Evolutionary conservation across 2,329 filamentous ascomycete genomes (phyloP).

Genomic region (Sarocladium strictum): DNA sequence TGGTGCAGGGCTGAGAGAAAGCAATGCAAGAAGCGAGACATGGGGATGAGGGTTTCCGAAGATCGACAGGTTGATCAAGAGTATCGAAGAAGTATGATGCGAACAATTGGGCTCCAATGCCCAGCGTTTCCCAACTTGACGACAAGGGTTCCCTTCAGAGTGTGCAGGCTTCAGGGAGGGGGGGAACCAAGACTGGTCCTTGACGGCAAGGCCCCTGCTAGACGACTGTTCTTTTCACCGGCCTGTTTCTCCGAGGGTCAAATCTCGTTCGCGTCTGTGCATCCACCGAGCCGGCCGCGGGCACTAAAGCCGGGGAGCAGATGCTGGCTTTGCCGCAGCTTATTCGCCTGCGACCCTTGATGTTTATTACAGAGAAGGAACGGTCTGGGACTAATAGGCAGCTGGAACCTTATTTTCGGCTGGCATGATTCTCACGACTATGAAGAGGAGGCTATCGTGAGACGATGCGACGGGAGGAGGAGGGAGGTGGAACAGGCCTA

Average conservation of each 20-base stretch:
- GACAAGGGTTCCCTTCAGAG: background rate
- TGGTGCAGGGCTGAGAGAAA: background rate
- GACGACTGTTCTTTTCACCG: background rate
- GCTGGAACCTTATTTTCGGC: background rate
- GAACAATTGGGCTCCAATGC: slow-evolving; percentile 2
- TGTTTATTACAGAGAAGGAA: background rate
- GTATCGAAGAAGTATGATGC: background rate
- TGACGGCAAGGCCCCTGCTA: slow-evolving; percentile 7
- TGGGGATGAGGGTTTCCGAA: background rate
- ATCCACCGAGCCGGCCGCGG: slow-evolving; percentile 7
- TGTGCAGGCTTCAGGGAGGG: background rate
- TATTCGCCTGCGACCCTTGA: no score
- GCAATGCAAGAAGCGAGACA: background rate
- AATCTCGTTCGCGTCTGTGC: slow-evolving; percentile 5
- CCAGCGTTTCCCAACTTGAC: background rate
- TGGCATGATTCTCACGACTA: no score
- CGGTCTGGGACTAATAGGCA: background rate
- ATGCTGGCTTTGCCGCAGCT: slow-evolving; percentile 6
- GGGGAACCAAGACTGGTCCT: background rate
- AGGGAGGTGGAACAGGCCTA: background rate
- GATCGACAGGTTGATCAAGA: slow-evolving; percentile 1
- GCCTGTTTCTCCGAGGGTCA: background rate
- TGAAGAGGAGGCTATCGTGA: background rate
- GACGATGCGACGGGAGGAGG: background rate
- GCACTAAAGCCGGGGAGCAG: slow-evolving; percentile 1